Percentiles rank a stretch among this genome's conserved stretches.
Conservation (phyloP, 2,329 filamentous ascomycete species). For the Hypocreales sp. region DNA sequence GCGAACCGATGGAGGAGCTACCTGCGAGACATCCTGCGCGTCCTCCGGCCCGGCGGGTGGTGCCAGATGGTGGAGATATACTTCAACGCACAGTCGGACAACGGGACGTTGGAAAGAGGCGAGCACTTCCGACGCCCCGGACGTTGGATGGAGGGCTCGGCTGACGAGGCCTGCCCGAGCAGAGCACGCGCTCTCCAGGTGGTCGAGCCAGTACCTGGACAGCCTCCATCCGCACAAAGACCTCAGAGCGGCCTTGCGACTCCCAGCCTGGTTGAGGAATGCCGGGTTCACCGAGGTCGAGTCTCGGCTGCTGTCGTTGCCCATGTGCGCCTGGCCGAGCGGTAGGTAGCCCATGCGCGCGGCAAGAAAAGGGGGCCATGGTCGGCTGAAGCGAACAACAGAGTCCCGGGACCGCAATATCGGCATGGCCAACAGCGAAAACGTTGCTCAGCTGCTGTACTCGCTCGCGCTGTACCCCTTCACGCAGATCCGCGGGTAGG, state of each 20-base stretch:
- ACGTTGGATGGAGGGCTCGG: no score
- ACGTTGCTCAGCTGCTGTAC: conserved; percentile 36
- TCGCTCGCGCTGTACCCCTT: conserved; percentile 43
- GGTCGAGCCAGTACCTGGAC: conserved; percentile 50
- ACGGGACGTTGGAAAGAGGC: conserved; percentile 57
- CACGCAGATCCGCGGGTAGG: conserved; percentile 31
- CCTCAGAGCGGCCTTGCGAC: conserved; percentile 43
- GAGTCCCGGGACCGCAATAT: conserved; percentile 36
- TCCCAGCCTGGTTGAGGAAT: conserved; percentile 40
- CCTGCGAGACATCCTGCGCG: conserved; percentile 56
- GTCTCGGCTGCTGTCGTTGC: conserved; percentile 46
- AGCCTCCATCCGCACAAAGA: conserved; percentile 50
- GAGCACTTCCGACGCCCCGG: no score
- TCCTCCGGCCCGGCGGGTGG: conserved; percentile 67
- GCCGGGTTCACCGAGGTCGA: conserved; percentile 57
- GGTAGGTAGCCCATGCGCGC: conserved; percentile 24
- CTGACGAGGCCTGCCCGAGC: conserved; percentile 3
- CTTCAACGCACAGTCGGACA: conserved; percentile 73
- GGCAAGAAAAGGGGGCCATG: no score
- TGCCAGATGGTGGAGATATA: conserved; percentile 81
- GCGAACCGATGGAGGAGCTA: conserved; percentile 59
- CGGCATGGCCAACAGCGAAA: conserved; percentile 35
- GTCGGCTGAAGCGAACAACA: conserved; percentile 16
- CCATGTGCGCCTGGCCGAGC: conserved; percentile 53
- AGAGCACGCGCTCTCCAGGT: conserved; percentile 50